phyloP scores from a whole-genome alignment of 2,329 filamentous ascomycete genomes.

The Neofusicoccum cordaticola region DNA sequence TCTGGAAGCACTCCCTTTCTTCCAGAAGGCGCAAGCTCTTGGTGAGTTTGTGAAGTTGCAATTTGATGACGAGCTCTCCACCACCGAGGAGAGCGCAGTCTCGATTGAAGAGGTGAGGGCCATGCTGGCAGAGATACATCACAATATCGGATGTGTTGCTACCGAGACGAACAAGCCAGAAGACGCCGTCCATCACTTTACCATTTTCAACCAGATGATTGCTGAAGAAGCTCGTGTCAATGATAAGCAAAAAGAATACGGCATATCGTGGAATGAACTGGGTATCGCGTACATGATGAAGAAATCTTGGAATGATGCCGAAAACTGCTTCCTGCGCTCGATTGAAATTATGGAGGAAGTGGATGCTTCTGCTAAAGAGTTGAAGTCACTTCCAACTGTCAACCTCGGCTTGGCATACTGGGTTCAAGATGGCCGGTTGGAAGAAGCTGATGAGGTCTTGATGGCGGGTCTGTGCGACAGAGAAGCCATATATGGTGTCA shows the following conservation, averaged over 20 bases:
- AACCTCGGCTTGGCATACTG: conserved; percentile 24
- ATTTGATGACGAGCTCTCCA: not conserved
- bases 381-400: conserved; percentile 20
- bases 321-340: conserved; percentile 20
- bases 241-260: conserved; percentile 19
- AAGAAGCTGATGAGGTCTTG: conserved; percentile 18
- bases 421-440: conserved; percentile 18
- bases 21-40: conserved; percentile 16
- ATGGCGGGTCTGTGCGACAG: conserved; percentile 15
- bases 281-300: conserved; percentile 23
- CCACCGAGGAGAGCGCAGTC: not conserved
- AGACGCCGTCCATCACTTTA: conserved; percentile 18
- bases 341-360: conserved; percentile 19
- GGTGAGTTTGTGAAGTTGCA: not conserved
- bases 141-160: conserved; percentile 22
- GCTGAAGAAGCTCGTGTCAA: not conserved
- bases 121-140: conserved; percentile 19
- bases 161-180: conserved; percentile 21
- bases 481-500: conserved; percentile 16
- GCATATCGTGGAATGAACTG: conserved; percentile 23
- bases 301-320: conserved; percentile 18
- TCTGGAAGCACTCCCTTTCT: conserved; percentile 14
- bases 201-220: conserved; percentile 21
- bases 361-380: conserved; percentile 16
- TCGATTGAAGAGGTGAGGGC: conserved; percentile 9